phyloP scores from a whole-genome alignment of 116 monocot genomes.

The Phalaenopsis hybrid region DNA sequence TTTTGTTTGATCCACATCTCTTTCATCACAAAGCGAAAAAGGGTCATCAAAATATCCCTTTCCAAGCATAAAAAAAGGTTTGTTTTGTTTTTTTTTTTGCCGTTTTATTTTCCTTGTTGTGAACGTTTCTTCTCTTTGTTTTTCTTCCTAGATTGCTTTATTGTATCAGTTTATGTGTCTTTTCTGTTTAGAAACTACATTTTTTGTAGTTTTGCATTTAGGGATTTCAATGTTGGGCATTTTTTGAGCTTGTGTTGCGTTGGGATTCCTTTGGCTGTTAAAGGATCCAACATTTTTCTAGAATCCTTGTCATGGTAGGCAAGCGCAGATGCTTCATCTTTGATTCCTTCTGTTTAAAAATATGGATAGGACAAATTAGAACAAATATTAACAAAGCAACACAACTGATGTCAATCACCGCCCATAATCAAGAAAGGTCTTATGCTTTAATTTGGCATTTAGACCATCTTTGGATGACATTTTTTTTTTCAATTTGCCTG shows the following conservation, averaged over 20 bases:
- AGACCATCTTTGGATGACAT: too few relatives aligned
- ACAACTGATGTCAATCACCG: too few relatives aligned
- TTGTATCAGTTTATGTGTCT: background rate
- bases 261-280: background rate
- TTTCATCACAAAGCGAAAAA: background rate
- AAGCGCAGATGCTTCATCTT: too few relatives aligned
- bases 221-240: background rate
- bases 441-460: too few relatives aligned
- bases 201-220: conserved; percentile 10
- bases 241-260: background rate
- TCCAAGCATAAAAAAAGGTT: background rate
- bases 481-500: too few relatives aligned
- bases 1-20: background rate
- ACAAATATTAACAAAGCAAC: too few relatives aligned
- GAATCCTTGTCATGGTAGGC: too few relatives aligned
- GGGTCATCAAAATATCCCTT: conserved; percentile 4
- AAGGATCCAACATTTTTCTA: too few relatives aligned
- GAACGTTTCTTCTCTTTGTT: background rate
- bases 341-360: too few relatives aligned
- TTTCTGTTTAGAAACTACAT: conserved; percentile 10
- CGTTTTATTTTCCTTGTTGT: background rate
- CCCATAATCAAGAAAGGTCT: too few relatives aligned
- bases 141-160: background rate
- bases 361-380: too few relatives aligned
- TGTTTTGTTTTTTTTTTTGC: background rate